Percentiles rank a stretch among this genome's conserved stretches.
phyloP scores from a whole-genome alignment of 129 eudicot species.

The Helianthus tuberosus region DNA sequence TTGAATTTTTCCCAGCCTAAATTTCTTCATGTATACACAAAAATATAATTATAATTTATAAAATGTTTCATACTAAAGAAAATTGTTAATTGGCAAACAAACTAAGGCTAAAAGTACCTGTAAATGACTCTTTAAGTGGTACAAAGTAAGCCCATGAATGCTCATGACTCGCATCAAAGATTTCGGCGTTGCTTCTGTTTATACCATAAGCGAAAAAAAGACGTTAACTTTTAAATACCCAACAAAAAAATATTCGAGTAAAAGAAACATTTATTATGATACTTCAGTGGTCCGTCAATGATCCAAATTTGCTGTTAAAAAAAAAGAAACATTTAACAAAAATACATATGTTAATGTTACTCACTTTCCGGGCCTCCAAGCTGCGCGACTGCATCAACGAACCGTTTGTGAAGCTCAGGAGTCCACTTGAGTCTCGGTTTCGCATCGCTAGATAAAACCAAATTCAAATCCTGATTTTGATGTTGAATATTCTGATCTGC shows the following conservation, averaged over 20 bases:
- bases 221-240: conserved; percentile 7
- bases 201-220: conserved; percentile 15
- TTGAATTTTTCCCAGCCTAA: conserved; percentile 78
- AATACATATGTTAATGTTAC: conserved; percentile 21
- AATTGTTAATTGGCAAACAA: neutral
- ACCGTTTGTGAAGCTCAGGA: conserved; percentile 74
- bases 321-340: conserved; percentile 1
- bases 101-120: conserved; percentile 48
- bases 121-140: conserved; percentile 95
- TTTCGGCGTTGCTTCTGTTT: conserved; percentile 93
- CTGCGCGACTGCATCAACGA: conserved; percentile 68
- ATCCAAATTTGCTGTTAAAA: too few relatives aligned
- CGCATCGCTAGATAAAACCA: conserved; percentile 87
- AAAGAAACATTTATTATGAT: neutral
- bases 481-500: conserved; percentile 55
- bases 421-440: conserved; percentile 97
- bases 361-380: conserved; percentile 96
- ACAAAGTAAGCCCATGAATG: conserved; percentile 89
- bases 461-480: conserved; percentile 60
- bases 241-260: conserved; percentile 13
- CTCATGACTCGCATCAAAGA: conserved; percentile 87
- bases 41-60: neutral
- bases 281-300: too few relatives aligned
- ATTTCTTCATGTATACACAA: conserved; percentile 67
- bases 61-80: neutral